Conservation (phyloP, 257 asterid species). For the Jacaranda copaia region DNA sequence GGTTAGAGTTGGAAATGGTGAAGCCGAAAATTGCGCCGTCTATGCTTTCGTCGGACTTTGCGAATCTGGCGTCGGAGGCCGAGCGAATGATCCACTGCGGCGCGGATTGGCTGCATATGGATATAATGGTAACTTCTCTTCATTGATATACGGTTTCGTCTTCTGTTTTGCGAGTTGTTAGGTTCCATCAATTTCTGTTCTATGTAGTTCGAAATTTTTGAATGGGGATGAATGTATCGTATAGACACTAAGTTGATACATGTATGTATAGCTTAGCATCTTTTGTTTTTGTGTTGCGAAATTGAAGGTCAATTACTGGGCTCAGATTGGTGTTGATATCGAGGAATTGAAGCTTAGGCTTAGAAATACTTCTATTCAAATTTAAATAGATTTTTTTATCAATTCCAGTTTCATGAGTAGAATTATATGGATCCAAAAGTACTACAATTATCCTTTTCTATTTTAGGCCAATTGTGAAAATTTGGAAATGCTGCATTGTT, state of each 20-base stretch:
- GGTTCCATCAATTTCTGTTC: background rate
- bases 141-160: background rate
- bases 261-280: too few species aligned
- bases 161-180: background rate
- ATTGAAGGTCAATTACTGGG: background rate
- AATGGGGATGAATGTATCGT: too few species aligned
- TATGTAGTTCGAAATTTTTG: too few species aligned
- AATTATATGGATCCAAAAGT: background rate
- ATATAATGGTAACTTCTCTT: constrained; percentile 73
- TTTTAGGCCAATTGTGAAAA: background rate
- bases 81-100: constrained; percentile 77
- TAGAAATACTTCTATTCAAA: background rate
- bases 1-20: constrained; percentile 49
- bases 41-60: constrained; percentile 92
- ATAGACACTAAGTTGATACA: too few species aligned
- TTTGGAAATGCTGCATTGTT: background rate
- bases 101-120: constrained; percentile 99
- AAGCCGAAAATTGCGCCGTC: constrained; percentile 85
- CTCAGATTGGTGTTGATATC: background rate
- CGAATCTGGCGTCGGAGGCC: constrained; percentile 93
- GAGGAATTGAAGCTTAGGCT: constrained; percentile 1
- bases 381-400: background rate
- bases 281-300: background rate
- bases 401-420: background rate
- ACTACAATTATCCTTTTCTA: background rate